A percentile compares a stretch with the other conserved stretches of the same genome.
Conservation (phyloP, 2,329 filamentous ascomycete species). For the Aspergillus sp. region DNA sequence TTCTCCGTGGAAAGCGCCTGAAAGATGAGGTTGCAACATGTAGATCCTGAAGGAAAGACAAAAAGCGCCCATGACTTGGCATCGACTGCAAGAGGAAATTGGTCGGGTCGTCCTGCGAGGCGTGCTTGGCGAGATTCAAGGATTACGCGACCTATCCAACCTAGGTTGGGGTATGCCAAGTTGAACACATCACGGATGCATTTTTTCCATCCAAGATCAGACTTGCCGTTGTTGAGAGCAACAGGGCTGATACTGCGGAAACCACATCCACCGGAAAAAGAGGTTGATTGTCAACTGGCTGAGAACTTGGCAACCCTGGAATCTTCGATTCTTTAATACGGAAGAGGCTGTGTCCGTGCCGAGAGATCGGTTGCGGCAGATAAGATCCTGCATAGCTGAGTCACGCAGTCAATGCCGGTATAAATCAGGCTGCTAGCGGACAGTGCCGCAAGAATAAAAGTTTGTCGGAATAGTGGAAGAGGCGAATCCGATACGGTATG, state of each 20-base stretch:
- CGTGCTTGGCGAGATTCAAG: not conserved
- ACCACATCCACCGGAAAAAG: not conserved
- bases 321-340: not conserved
- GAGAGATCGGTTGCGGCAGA: slow-evolving; percentile 11
- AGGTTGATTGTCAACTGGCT: not conserved
- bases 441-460: not conserved
- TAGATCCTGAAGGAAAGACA: not conserved
- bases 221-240: not conserved
- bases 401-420: not conserved
- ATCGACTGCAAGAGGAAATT: not conserved
- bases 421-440: not conserved
- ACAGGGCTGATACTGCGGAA: not conserved
- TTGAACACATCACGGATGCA: not conserved
- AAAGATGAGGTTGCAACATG: not conserved
- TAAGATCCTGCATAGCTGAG: slow-evolving; percentile 13
- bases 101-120: not conserved
- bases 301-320: not conserved
- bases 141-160: not conserved
- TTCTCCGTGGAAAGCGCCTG: too few species aligned
- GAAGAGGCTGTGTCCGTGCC: slow-evolving; percentile 13
- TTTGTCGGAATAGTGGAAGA: not conserved
- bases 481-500: slow-evolving; percentile 22
- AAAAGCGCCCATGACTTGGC: not conserved
- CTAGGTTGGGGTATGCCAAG: not conserved
- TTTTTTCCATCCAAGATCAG: not conserved